Percentiles rank a stretch among this genome's conserved stretches.
Evolutionary conservation across 441 rosid genomes (phyloP).

Genomic region (Syzygium malaccense): DNA sequence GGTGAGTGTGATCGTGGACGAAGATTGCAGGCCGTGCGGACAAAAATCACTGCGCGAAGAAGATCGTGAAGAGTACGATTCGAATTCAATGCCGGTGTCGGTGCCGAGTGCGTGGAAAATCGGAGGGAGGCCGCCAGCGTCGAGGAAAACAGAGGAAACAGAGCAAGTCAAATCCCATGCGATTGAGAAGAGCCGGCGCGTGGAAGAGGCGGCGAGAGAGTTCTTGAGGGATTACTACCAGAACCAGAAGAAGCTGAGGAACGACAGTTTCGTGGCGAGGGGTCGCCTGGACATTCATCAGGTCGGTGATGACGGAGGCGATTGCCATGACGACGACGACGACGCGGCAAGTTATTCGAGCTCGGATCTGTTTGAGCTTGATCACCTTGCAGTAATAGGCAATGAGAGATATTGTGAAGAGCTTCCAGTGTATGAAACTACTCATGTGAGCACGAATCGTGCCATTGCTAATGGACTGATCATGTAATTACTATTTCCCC

Average conservation of each 20-base stretch:
- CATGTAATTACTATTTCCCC: slow-evolving; percentile 16
- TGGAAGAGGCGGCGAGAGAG: slow-evolving; percentile 55
- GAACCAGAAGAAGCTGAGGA: slow-evolving; percentile 28
- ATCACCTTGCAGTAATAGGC: slow-evolving; percentile 38
- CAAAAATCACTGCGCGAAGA: slow-evolving; percentile 29
- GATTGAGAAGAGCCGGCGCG: slow-evolving; percentile 32
- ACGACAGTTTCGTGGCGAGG: slow-evolving; percentile 5
- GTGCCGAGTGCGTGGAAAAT: slow-evolving; percentile 38
- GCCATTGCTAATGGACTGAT: slow-evolving; percentile 45
- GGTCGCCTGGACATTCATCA: background rate
- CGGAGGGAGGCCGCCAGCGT: slow-evolving; percentile 37
- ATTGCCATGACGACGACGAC: slow-evolving; percentile 24
- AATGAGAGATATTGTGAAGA: slow-evolving; percentile 42
- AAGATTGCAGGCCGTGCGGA: slow-evolving; percentile 48
- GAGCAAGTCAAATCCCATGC: slow-evolving; percentile 27
- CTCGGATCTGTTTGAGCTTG: slow-evolving; percentile 68
- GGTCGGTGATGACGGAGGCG: slow-evolving; percentile 6
- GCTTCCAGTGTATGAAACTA: slow-evolving; percentile 68
- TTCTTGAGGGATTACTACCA: slow-evolving; percentile 44
- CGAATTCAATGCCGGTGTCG: slow-evolving; percentile 27
- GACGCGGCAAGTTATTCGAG: slow-evolving; percentile 49
- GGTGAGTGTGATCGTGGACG: slow-evolving; percentile 52
- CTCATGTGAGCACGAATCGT: slow-evolving; percentile 28
- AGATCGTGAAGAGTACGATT: slow-evolving; percentile 8
- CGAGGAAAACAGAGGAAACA: slow-evolving; percentile 20